phyloP scores from a whole-genome alignment of 73 alveolate genomes.

The Paramecium pentaurelia region DNA sequence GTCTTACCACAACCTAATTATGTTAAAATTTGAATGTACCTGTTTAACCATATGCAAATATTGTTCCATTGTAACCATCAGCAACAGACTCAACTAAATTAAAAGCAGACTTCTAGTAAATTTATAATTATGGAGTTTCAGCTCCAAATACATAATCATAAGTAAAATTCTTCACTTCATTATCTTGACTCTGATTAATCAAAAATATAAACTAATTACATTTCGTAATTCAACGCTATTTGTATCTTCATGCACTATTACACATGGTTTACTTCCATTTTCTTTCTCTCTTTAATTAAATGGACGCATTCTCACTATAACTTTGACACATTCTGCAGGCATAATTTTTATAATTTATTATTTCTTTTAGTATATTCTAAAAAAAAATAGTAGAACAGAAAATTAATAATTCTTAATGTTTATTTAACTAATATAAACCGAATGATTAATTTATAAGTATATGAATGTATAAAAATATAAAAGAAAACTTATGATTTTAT shows the following conservation, averaged over 20 bases:
- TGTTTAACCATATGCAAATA: conserved; percentile 82
- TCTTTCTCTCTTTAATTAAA: conserved; percentile 67
- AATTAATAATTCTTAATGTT: too few relatives aligned
- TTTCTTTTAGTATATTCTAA: background rate
- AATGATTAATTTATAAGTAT: too few relatives aligned
- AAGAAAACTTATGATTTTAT: too few relatives aligned
- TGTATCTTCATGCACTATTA: conserved; percentile 50
- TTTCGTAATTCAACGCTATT: conserved; percentile 40
- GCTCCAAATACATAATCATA: conserved; percentile 91
- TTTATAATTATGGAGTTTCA: conserved; percentile 79
- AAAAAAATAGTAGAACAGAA: too few relatives aligned
- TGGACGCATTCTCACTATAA: conserved; percentile 82
- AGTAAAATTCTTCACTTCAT: conserved; percentile 67
- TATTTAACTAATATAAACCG: too few relatives aligned
- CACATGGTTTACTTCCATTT: conserved; percentile 44
- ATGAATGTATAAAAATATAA: too few relatives aligned
- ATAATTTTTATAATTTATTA: background rate
- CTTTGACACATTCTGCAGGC: conserved; percentile 76
- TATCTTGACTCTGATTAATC: background rate
- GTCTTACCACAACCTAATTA: conserved; percentile 87
- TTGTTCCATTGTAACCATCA: conserved; percentile 94
- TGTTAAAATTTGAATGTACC: conserved; percentile 32
- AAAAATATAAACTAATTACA: background rate
- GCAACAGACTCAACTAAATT: conserved; percentile 93
- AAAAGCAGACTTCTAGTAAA: conserved; percentile 95